Evolutionary conservation across 2,329 filamentous ascomycete genomes (phyloP), one percentile per base, ranked within the genome.

Genomic region (Metarhizium brunneum): DNA sequence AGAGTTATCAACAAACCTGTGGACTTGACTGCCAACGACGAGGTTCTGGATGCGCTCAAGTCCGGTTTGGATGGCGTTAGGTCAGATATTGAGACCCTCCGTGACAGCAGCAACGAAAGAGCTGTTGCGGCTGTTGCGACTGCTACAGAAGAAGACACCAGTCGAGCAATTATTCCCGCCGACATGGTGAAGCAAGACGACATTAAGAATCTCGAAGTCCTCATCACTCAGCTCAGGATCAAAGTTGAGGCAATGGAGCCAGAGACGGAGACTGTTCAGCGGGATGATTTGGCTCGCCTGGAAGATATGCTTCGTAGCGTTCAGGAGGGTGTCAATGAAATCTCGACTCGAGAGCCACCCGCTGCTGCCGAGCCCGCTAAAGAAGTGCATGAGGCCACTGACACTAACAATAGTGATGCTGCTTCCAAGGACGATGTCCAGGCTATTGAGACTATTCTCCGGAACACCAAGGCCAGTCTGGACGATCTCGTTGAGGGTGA

Each of bases 41-140:
- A 96, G 70, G 92, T 96, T 53, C 77, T 96, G 1, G 89, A 96
- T 57, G 90, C 89, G 0, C 78, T 97, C 55, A 95, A 88, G 67
- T 80, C 85, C n/a, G 92, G 91, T 0, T 76, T 97, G 8, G 84
- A 87, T 47, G 81, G 80, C 43, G 79, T 97, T 16, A 85, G 85
- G 54, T 79, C 82, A 2, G 92, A 96, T 51, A 88, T 96, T 60
- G 87, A 91, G 56, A 78, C 79, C 20, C 77, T 96, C 43, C 87
- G 88, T n/a, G 83, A 86, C 29, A 72, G 70, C 47, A 72, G 66
- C 58, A 73, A 73, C 47, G 75, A 76, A 49, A 73, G 71, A 35
- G 80, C 83, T 2, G 73, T 86, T 20, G 74, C 79, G 38, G 79
- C 83, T 6, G 74, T 86, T n/a, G 73, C 79, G 3, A 59, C 64